Evolutionary conservation across 1,284 basidiomycete genomes (phyloP), one percentile per base, ranked within the genome.

Genomic region (Grifola frondosa): DNA sequence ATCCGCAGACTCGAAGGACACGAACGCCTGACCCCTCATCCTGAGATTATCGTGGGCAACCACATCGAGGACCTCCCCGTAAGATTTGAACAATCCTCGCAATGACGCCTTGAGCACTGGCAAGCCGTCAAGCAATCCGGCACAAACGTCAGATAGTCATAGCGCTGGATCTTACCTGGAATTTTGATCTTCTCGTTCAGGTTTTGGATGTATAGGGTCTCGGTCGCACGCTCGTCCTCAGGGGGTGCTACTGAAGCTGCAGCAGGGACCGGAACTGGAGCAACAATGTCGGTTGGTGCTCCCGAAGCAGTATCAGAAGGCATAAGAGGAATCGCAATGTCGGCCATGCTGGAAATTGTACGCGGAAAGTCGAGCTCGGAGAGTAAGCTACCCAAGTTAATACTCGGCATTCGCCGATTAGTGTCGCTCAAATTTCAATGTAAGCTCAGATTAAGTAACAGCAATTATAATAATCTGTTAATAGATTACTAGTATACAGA

Each of bases 1-100:
- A 46, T 95, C 87, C 39, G 81, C 74, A 37, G 84, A 81, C 48
- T 78, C 77, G 65, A 99, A 97, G 23, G 91, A 92, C 15, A 99
- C 90, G 61, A 99, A 99, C 5, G 96, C 96, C 69, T 99, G 96
- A 10, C 96, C 96, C 30, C 97, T 79, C 97, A 99, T 99, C 24
- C 96, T 82, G 48, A 97, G 68, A 70, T 97, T 98, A 42, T 75
- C 69, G 66, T 99, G 96, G 6, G 95, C 93, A 7, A 93, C 86
- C 13, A 99, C 90, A 57, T 94, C 92, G 22, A 96, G 67, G 6
- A 99, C 86, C 46, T 89, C 86, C 15, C 92, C 91, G 61, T 98
- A 99, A 24, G 88, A 81, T 66, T 92, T 92, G 76, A 99, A 98
- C 35, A 99, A 75, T 29, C 88, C 87, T 16, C 81, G 77, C 32